These are phyloP conservation scores for Trypanosoma vivax DNA, from an alignment of 208 protist genomes.

Conservation along the genomic window DNA sequence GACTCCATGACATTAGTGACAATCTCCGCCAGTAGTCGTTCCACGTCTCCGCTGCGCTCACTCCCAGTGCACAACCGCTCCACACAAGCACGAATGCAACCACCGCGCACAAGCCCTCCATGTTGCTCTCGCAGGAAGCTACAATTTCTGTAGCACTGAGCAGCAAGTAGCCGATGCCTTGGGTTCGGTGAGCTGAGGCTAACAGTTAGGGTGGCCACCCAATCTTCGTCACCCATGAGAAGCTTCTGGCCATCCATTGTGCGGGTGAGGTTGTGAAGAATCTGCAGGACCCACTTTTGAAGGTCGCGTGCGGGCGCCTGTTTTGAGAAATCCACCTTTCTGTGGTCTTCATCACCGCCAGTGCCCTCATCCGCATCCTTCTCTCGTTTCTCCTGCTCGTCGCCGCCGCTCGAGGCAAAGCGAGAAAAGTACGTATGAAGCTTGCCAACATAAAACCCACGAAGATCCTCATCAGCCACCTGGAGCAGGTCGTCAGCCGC, in stretches of 20 bases:
- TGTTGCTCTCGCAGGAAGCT: constrained; percentile 38
- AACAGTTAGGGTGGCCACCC: constrained; percentile 34
- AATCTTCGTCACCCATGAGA: constrained; percentile 72
- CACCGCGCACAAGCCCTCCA: constrained; percentile 36
- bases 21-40: constrained; percentile 58
- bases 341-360: not conserved
- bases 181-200: constrained; percentile 30
- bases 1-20: constrained; percentile 51
- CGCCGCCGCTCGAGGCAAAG: constrained; percentile 15
- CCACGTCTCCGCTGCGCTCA: constrained; percentile 25
- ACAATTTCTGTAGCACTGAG: constrained; percentile 79
- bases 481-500: constrained; percentile 75
- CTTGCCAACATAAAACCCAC: constrained; percentile 74
- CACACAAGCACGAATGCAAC: constrained; percentile 35
- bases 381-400: constrained; percentile 9
- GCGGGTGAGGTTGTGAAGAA: constrained; percentile 78
- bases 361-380: constrained; percentile 15
- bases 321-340: constrained; percentile 5
- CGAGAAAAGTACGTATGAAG: constrained; percentile 53
- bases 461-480: constrained; percentile 71
- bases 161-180: constrained; percentile 55
- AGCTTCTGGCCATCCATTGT: constrained; percentile 56
- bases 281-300: constrained; percentile 67
- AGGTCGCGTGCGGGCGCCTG: constrained; percentile 38
- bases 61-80: constrained; percentile 26